Evolutionary conservation across 2,329 filamentous ascomycete species (phyloP).

Genomic region (Xylariaceae sp.): DNA sequence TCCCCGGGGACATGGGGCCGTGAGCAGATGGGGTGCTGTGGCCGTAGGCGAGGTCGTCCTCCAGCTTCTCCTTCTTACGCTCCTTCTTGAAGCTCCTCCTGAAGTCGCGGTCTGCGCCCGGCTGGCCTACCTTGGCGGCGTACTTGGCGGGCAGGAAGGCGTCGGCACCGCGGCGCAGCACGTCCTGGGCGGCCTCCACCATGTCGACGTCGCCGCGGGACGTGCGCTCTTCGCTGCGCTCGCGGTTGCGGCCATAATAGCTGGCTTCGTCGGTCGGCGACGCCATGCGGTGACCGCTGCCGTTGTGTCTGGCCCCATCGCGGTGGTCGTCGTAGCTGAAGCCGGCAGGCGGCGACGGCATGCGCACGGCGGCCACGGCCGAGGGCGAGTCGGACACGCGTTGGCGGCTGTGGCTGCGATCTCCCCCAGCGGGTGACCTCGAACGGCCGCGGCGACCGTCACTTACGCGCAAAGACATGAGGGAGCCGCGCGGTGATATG

Average conservation of each 20-base stretch:
- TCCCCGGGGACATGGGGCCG: constrained; percentile 18
- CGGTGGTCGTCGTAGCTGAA: constrained; percentile 34
- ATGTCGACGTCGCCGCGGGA: constrained; percentile 20
- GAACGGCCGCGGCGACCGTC: constrained; percentile 39
- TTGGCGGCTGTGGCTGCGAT: constrained; percentile 26
- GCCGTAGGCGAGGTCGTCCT: constrained; percentile 47
- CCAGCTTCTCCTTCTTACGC: constrained; percentile 27
- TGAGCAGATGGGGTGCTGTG: constrained; percentile 13
- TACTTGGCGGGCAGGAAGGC: constrained; percentile 25
- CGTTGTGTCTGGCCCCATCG: constrained; percentile 20
- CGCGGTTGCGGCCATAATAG: constrained; percentile 17
- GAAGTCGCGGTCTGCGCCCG: constrained; percentile 24
- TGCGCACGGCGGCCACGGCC: constrained; percentile 33
- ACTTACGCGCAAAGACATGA: constrained; percentile 49
- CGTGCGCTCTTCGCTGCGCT: constrained; percentile 11
- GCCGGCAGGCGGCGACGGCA: constrained; percentile 30
- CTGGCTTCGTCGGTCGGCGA: constrained; percentile 22
- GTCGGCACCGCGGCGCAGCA: constrained; percentile 23
- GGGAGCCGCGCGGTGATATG: too few relatives aligned
- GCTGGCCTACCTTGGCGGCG: constrained; percentile 19
- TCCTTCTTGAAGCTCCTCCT: constrained; percentile 17
- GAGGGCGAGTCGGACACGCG: constrained; percentile 23
- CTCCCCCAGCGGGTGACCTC: constrained; percentile 35
- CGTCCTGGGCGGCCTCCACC: constrained; percentile 17
- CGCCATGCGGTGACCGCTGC: constrained; percentile 27